Evolutionary conservation across 2,329 filamentous ascomycete genomes (phyloP).

Genomic region (Parastagonospora nodorum): DNA sequence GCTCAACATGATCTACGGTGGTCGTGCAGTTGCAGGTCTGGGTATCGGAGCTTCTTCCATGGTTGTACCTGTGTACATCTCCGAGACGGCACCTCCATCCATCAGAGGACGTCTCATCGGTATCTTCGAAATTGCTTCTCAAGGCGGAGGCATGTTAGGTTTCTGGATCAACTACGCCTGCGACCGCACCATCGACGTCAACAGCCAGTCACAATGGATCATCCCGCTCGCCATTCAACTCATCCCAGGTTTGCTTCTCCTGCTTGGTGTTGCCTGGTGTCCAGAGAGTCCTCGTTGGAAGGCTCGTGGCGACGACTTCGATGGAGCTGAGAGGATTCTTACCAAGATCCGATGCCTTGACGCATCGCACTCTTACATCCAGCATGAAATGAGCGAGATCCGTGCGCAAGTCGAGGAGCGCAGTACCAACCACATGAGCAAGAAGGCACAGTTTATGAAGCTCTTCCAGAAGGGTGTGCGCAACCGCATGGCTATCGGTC

Average conservation of each 20-base stretch:
- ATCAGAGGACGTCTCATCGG: slow-evolving; percentile 69
- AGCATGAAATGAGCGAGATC: slow-evolving; percentile 57
- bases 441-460: slow-evolving; percentile 40
- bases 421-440: slow-evolving; percentile 34
- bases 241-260: slow-evolving; percentile 46
- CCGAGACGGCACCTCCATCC: slow-evolving; percentile 60
- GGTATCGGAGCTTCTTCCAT: slow-evolving; percentile 47
- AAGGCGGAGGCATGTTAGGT: slow-evolving; percentile 60
- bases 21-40: slow-evolving; percentile 45
- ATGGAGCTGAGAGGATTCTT: slow-evolving; percentile 49
- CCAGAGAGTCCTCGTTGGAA: slow-evolving; percentile 44
- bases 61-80: slow-evolving; percentile 47
- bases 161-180: slow-evolving; percentile 53
- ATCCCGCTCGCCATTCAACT: slow-evolving; percentile 62
- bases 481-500: slow-evolving; percentile 46
- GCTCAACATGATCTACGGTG: slow-evolving; percentile 44
- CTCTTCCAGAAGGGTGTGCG: slow-evolving; percentile 47
- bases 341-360: slow-evolving; percentile 54
- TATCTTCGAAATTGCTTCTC: slow-evolving; percentile 70
- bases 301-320: slow-evolving; percentile 37
- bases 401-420: slow-evolving; percentile 41
- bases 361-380: slow-evolving; percentile 50
- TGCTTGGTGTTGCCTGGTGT: slow-evolving; percentile 44
- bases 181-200: slow-evolving; percentile 48
- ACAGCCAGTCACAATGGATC: slow-evolving; percentile 63